A percentile compares a stretch with the other conserved stretches of the same genome.
phyloP scores from a whole-genome alignment of 441 rosid species.

The Bruguiera hainesii region DNA sequence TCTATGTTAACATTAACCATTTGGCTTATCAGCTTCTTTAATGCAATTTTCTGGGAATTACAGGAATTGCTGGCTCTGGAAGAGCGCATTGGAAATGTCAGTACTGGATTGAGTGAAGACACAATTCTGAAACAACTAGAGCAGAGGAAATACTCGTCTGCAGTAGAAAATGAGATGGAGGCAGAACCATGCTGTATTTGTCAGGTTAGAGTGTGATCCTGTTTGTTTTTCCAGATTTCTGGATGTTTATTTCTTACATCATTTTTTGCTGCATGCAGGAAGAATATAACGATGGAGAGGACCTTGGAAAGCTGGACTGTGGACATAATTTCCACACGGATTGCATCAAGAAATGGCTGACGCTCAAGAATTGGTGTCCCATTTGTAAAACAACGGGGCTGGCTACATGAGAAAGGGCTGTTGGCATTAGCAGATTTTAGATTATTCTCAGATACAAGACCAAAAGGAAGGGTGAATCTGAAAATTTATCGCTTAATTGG shows the following conservation, averaged over 20 bases:
- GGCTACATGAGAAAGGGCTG: slow-evolving; percentile 16
- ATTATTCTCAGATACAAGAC: not conserved
- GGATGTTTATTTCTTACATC: slow-evolving; percentile 3
- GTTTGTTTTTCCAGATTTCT: not conserved
- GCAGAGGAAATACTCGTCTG: slow-evolving; percentile 32
- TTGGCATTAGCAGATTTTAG: not conserved
- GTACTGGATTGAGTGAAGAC: slow-evolving; percentile 80
- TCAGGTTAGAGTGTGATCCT: slow-evolving; percentile 46
- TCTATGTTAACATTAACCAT: not conserved
- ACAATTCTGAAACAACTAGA: slow-evolving; percentile 43
- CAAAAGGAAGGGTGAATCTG: not conserved
- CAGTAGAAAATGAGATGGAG: slow-evolving; percentile 35
- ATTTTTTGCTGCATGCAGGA: slow-evolving; percentile 46
- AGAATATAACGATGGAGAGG: slow-evolving; percentile 66
- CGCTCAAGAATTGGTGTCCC: slow-evolving; percentile 27
- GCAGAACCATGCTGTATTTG: slow-evolving; percentile 85
- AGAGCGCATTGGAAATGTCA: slow-evolving; percentile 90
- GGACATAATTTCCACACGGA: slow-evolving; percentile 69
- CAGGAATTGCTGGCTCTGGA: slow-evolving; percentile 85
- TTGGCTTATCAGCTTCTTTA: not conserved
- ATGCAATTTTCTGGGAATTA: slow-evolving; percentile 1
- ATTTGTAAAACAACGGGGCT: slow-evolving; percentile 18
- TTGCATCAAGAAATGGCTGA: slow-evolving; percentile 67
- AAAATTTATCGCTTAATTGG: slow-evolving; percentile 5
- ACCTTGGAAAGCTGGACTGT: slow-evolving; percentile 67